Conservation (phyloP, 495 filamentous ascomycete genomes). For the Penicillium herquei region DNA sequence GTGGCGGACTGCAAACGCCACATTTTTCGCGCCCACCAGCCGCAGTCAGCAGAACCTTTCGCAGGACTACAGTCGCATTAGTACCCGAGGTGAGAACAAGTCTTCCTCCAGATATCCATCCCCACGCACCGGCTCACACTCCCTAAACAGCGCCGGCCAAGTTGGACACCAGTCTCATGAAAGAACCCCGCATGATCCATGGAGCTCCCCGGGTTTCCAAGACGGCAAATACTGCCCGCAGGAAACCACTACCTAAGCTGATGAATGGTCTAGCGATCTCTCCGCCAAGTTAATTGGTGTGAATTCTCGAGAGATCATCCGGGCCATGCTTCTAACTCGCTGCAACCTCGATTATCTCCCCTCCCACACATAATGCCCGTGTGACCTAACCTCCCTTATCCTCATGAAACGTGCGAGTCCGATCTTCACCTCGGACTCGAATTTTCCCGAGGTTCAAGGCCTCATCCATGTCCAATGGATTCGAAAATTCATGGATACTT, state of each 20-base stretch:
- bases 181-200: slow-evolving; percentile 76
- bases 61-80: slow-evolving; percentile 60
- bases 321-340: slow-evolving; percentile 1
- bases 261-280: slow-evolving; percentile 52
- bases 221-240: slow-evolving; percentile 54
- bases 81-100: slow-evolving; percentile 54
- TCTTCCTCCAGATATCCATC: not conserved
- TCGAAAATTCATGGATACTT: slow-evolving; percentile 4
- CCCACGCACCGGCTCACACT: slow-evolving; percentile 12
- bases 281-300: slow-evolving; percentile 37
- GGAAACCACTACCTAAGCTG: slow-evolving; percentile 77
- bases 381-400: not conserved
- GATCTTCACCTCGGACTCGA: not conserved
- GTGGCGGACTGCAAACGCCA: slow-evolving; percentile 86
- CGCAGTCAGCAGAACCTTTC: slow-evolving; percentile 57
- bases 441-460: not conserved
- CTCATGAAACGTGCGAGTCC: slow-evolving; percentile 2
- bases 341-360: slow-evolving; percentile 8
- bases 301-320: slow-evolving; percentile 12
- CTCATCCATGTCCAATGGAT: slow-evolving; percentile 1
- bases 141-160: slow-evolving; percentile 66
- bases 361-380: not conserved
- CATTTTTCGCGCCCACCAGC: slow-evolving; percentile 61
- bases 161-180: slow-evolving; percentile 83
- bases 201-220: slow-evolving; percentile 67